Evolutionary conservation across 148 eudicot species (phyloP), one percentile per base, ranked within the genome.

Genomic region (Dysphania ambrosioides): DNA sequence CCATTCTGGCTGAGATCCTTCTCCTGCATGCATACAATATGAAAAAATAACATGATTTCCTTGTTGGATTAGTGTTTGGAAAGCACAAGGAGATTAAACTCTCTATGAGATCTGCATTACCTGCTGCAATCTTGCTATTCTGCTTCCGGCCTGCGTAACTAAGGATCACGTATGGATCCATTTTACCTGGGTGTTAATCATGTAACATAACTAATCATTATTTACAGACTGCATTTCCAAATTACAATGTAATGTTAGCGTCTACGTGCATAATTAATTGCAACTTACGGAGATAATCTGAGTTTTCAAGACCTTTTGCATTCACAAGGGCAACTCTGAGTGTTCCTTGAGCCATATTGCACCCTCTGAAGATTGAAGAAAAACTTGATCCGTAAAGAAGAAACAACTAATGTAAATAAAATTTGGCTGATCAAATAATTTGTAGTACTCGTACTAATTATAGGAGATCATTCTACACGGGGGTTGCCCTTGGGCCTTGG

Each of bases 231-330:
- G 12, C 49, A 42, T 42, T 42, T 42, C 49, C 49, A 42, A 42
- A 10, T n/a, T 16, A 10, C 11, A 10, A 42, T 42, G 49, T 42
- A 47, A 53, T 42, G 10, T 8, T 21, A 19, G 4, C 1, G 6
- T 8, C 5, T 53, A 19, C 6, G 21, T 47, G 36, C 21, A 31
- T 53, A 1, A 31, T 30, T 6, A 57, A 47, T 38, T 7, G 32
- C 2, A 61, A 80, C 85, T 78, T 84, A 88, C 92, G 35, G 23
- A 88, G 77, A 40, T 79, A 88, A 84, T 86, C 89, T 31, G 87
- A 35, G 82, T 84, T 70, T 11, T 84, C 88, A 40, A 88, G 88
- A 80, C 89, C 89, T 78, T 88, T 88, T 73, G 89, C 89, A 58
- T 82, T 70, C 1, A 81, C 77, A 29, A 88, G 88, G 47, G 84